phyloP scores from a whole-genome alignment of 495 filamentous ascomycete genomes.

The Aspergillus cavernicola region DNA sequence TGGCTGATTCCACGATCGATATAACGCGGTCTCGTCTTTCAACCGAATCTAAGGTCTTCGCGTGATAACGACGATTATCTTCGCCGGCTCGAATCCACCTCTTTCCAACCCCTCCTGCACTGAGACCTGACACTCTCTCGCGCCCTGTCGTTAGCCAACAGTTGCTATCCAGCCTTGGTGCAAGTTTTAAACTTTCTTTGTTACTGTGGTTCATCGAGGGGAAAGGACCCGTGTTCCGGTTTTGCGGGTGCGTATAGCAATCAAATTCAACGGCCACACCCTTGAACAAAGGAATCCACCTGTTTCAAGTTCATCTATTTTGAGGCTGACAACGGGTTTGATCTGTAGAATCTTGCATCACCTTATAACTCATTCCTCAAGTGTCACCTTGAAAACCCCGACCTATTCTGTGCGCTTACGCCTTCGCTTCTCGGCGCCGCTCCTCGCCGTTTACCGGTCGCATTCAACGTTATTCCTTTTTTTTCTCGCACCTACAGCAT shows the following conservation, averaged over 20 bases:
- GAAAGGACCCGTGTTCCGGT: constrained; percentile 4
- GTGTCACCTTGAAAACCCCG: too few species aligned
- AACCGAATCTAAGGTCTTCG: background rate
- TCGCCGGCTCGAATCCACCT: background rate
- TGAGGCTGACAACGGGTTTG: constrained; percentile 22
- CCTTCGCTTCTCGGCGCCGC: background rate
- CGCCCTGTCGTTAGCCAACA: background rate
- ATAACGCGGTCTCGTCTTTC: constrained; percentile 13
- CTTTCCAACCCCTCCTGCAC: background rate
- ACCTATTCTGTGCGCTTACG: background rate
- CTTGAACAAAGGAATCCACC: constrained; percentile 21
- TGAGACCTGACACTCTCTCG: background rate
- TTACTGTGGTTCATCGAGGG: constrained; percentile 6
- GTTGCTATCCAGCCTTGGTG: background rate
- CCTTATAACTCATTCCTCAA: background rate
- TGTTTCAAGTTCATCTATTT: constrained; percentile 4
- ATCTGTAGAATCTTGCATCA: constrained; percentile 2
- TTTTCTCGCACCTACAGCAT: background rate
- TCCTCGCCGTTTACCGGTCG: constrained; percentile 15
- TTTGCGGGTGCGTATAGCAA: constrained; percentile 14
- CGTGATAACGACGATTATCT: background rate
- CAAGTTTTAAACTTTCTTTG: constrained; percentile 5
- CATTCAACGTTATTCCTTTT: constrained; percentile 5
- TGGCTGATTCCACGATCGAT: background rate
- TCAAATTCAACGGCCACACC: constrained; percentile 13